phyloP scores from a whole-genome alignment of 2,329 filamentous ascomycete genomes.

The Aureobasidium sp. region DNA sequence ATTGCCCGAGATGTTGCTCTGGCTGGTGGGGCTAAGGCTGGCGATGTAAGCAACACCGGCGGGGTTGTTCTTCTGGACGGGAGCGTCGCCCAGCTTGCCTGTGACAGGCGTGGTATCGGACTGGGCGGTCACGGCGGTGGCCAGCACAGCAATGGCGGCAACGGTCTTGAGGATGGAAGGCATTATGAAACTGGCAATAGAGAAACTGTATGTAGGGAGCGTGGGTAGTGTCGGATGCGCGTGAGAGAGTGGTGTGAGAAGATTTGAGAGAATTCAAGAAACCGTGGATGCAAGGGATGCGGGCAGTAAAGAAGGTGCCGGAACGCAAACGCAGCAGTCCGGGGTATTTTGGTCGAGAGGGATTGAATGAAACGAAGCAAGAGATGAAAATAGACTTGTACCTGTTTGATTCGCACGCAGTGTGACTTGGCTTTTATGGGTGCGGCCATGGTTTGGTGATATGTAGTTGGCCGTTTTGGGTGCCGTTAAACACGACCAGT shows the following conservation, averaged over 20 bases:
- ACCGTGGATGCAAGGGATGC: constrained; percentile 1
- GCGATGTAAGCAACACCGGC: constrained; percentile 32
- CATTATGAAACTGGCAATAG: not conserved
- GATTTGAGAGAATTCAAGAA: not conserved
- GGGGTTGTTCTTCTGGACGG: constrained; percentile 30
- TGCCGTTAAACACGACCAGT: constrained; percentile 6
- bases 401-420: not conserved
- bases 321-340: not conserved
- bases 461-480: constrained; percentile 2
- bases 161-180: not conserved
- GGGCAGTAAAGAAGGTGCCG: not conserved
- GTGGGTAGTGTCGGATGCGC: not conserved
- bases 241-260: not conserved
- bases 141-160: constrained; percentile 4
- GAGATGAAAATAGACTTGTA: constrained; percentile 5
- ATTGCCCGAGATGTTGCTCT: constrained; percentile 24
- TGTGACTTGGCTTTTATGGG: not conserved
- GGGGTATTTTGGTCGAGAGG: not conserved
- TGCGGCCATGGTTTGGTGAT: not conserved
- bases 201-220: not conserved
- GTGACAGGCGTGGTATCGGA: constrained; percentile 13
- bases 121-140: constrained; percentile 11
- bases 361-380: constrained; percentile 1
- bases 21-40: constrained; percentile 26
- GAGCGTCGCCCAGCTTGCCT: constrained; percentile 21